These are phyloP conservation scores for Xylaria sp. DNA, from an alignment of 2,329 filamentous ascomycete genomes.

Conservation along the genomic window DNA sequence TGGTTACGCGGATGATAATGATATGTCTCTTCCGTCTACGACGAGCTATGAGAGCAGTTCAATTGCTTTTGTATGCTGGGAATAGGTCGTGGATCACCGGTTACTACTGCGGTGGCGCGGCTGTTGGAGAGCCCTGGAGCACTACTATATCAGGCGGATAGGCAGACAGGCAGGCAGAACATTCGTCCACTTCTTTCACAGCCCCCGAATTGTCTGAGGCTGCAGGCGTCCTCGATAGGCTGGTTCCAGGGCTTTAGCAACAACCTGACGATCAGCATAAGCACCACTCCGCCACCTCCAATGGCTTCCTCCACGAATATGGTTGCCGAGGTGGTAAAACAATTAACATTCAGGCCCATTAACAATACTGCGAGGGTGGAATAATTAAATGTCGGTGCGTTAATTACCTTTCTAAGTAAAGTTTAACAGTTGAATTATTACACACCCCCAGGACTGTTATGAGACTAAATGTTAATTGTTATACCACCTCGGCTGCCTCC, in stretches of 20 bases:
- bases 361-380: too few relatives aligned
- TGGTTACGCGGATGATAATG: slow-evolving; percentile 6
- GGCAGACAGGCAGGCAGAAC: slow-evolving; percentile 1
- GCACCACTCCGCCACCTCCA: slow-evolving; percentile 23
- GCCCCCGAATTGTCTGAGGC: slow-evolving; percentile 12
- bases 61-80: slow-evolving; percentile 22
- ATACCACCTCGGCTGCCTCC: slow-evolving; percentile 10
- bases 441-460: too few relatives aligned
- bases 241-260: neutral
- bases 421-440: too few relatives aligned
- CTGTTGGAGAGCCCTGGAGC: slow-evolving; percentile 16
- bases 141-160: slow-evolving; percentile 2
- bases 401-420: too few relatives aligned
- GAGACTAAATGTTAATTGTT: too few relatives aligned
- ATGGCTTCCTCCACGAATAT: slow-evolving; percentile 6
- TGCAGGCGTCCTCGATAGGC: slow-evolving; percentile 7
- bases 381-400: too few relatives aligned
- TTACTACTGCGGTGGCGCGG: slow-evolving; percentile 12
- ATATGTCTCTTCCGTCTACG: neutral
- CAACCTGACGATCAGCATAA: slow-evolving; percentile 11
- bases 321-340: neutral
- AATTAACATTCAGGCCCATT: too few relatives aligned
- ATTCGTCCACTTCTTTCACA: slow-evolving; percentile 19
- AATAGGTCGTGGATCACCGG: slow-evolving; percentile 2
- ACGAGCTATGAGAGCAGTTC: slow-evolving; percentile 1